Percentiles rank a stretch among this genome's conserved stretches.
Conservation (phyloP, 192 early-diverging fungal species). For the Funneliformis mosseae region DNA sequence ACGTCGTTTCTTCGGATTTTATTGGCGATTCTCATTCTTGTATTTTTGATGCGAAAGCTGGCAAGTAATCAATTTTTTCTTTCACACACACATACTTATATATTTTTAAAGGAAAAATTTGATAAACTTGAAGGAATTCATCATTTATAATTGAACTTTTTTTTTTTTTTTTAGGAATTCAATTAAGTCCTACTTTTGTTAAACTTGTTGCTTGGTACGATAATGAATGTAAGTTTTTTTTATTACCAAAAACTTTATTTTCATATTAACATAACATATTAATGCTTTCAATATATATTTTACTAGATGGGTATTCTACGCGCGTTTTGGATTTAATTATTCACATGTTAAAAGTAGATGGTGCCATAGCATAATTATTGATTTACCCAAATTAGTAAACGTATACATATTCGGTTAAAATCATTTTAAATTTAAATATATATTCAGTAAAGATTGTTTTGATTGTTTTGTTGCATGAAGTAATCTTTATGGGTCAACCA, state of each 20-base stretch:
- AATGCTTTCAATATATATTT: constrained; percentile 40
- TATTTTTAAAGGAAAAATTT: background rate
- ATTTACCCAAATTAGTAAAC: no score
- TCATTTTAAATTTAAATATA: no score
- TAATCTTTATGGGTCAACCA: no score
- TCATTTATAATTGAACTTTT: background rate
- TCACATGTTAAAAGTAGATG: background rate
- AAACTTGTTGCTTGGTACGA: constrained; percentile 97
- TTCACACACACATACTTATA: no score
- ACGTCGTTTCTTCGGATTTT: constrained; percentile 94
- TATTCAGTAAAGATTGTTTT: no score
- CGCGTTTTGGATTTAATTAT: background rate
- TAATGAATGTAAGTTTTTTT: constrained; percentile 42
- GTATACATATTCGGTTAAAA: no score
- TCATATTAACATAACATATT: constrained; percentile 36
- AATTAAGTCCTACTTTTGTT: constrained; percentile 90
- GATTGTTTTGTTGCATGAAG: no score
- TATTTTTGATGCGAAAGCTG: constrained; percentile 96
- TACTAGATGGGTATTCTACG: background rate
- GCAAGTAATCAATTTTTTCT: constrained; percentile 35
- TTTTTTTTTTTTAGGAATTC: constrained; percentile 59
- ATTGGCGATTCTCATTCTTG: constrained; percentile 87
- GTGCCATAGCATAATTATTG: no score
- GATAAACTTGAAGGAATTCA: no score
- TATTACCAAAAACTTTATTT: background rate